Evolutionary conservation across 2,329 filamentous ascomycete species (phyloP).

Genomic region (Fusarium humuli): DNA sequence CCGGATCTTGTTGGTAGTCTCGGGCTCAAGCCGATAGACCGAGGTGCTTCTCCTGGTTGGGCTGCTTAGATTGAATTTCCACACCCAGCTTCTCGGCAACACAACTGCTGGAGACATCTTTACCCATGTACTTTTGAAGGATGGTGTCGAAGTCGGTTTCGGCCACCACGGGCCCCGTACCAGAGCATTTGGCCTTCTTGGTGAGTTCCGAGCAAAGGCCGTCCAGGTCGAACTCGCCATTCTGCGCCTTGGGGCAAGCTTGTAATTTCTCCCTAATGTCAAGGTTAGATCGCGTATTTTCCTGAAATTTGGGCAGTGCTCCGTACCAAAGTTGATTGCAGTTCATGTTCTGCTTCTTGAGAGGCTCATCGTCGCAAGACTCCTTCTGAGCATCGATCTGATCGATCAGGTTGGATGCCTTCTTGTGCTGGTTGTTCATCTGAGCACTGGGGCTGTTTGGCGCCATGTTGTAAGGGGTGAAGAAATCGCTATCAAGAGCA

Average conservation of each 20-base stretch:
- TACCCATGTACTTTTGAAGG: constrained; percentile 72
- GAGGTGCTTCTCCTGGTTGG: constrained; percentile 35
- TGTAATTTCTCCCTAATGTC: constrained; percentile 85
- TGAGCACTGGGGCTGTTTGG: constrained; percentile 58
- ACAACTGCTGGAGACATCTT: constrained; percentile 52
- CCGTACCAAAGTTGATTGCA: constrained; percentile 95
- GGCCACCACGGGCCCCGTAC: constrained; percentile 88
- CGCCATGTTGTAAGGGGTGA: constrained; percentile 80
- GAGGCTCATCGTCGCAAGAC: constrained; percentile 73
- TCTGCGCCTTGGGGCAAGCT: constrained; percentile 86
- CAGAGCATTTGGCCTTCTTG: constrained; percentile 95
- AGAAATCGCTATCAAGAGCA: constrained; percentile 83
- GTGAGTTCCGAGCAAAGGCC: constrained; percentile 91
- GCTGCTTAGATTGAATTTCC: constrained; percentile 54
- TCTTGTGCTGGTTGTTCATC: constrained; percentile 57
- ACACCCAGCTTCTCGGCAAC: constrained; percentile 69
- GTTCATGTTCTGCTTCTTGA: constrained; percentile 72
- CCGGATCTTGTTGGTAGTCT: constrained; percentile 24
- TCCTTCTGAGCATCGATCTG: constrained; percentile 82
- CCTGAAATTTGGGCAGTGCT: background rate
- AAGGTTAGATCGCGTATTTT: constrained; percentile 54
- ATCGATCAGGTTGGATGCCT: constrained; percentile 72
- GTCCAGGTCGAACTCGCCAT: constrained; percentile 93
- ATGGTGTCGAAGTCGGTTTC: constrained; percentile 88
- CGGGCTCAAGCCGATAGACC: constrained; percentile 32